phyloP scores from a whole-genome alignment of 1,284 basidiomycete genomes.

The Pyrrhoderma noxium region DNA sequence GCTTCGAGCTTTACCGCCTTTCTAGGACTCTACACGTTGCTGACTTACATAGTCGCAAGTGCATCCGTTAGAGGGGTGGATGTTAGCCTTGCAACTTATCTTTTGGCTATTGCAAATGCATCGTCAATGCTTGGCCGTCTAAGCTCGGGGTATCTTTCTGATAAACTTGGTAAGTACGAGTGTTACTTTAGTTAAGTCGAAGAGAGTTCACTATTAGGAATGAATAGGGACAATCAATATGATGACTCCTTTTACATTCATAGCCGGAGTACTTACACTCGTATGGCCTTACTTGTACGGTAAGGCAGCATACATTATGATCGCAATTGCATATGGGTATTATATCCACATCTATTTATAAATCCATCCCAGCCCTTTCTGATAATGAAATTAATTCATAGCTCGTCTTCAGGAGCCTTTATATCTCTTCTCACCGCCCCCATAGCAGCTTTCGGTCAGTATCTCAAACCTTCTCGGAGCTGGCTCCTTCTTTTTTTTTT shows the following conservation, averaged over 20 bases:
- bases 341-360: constrained; percentile 4
- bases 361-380: background rate
- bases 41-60: constrained; percentile 43
- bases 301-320: constrained; percentile 20
- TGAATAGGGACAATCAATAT: constrained; percentile 21
- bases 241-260: constrained; percentile 26
- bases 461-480: background rate
- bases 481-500: background rate
- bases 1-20: constrained; percentile 22
- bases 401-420: constrained; percentile 21
- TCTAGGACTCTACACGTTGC: constrained; percentile 31
- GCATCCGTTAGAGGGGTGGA: constrained; percentile 34
- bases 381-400: background rate
- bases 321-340: constrained; percentile 25
- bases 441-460: constrained; percentile 24
- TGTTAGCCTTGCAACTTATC: constrained; percentile 39
- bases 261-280: constrained; percentile 26
- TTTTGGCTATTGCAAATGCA: constrained; percentile 44
- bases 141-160: constrained; percentile 33
- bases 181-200: background rate
- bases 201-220: background rate
- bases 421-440: constrained; percentile 23
- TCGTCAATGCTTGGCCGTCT: constrained; percentile 37
- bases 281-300: constrained; percentile 27
- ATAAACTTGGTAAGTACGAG: constrained; percentile 30